Base-by-base conservation (phyloP, 176 grass and related monocot genomes). In the Triticum turgidum region DNA sequence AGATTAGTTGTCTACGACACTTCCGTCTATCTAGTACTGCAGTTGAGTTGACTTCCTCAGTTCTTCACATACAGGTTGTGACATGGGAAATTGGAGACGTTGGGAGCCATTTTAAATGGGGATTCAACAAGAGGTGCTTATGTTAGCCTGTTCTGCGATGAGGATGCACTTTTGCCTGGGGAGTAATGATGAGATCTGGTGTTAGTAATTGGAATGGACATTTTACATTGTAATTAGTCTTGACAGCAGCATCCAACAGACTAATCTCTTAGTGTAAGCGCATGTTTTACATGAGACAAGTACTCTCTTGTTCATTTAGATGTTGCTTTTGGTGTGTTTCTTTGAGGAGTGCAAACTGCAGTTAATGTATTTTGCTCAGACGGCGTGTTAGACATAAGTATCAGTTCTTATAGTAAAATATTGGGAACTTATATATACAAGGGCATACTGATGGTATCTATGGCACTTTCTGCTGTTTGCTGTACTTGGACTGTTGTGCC, bases 141-240 rank as follows among this genome's bases (percentile, higher is more conserved):
- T 92, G 38, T 65, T 86, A 84, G 79, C 86, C 90, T 83, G 76
- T 80, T 84, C 76, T 65, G 56, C 21, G 59, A 77, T 74, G 77
- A 79, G 84, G 80, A 83, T 84, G 52, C 69, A 80, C 82, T 79
- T 70, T 85, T 89, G 64, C 69, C 34, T 74, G 45, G 11, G 73
- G 74, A 73, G 62, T 82, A 80, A 81, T 65, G 78, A 80, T 85
- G 84, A 89, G 59, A 89, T 83, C 84, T 83, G 89, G 69, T 35
- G 24, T 87, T 82, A 93, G 84, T 87, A 77, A 87, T 76, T 82
- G 85, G 89, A 74, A 83, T 84, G 82, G 84, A 73, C 66, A 82
- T 85, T 95, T 90, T 95, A 80, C 91, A 83, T 87, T 95, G 80
- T 93, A 95, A 95, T 89, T 94, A 91, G 84, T 95, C 91, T 83